Evolutionary conservation across 1,139 yeast genomes (phyloP).

Genomic region (Candida sanyaensis): DNA sequence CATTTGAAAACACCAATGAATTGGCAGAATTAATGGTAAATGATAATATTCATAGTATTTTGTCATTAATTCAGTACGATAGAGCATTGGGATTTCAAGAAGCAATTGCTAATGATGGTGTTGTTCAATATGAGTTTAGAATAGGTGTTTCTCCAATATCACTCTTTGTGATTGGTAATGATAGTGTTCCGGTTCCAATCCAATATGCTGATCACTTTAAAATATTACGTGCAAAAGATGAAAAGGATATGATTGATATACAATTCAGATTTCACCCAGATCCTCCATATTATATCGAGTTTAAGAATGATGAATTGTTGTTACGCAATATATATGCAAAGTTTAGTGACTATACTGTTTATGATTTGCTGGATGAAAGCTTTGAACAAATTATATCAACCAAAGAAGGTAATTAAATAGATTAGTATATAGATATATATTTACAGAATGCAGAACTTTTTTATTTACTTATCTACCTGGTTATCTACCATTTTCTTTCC

Average conservation of each 20-base stretch:
- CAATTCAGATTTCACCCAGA: neutral
- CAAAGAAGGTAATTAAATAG: neutral
- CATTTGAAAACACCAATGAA: conserved; percentile 1
- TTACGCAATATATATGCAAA: neutral
- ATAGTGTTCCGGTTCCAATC: neutral
- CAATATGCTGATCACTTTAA: neutral
- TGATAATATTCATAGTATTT: neutral
- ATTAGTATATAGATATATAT: neutral
- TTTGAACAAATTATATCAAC: neutral
- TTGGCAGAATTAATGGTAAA: neutral
- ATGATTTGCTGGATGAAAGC: neutral
- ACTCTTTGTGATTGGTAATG: neutral
- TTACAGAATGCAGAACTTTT: neutral
- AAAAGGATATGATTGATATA: neutral
- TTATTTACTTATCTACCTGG: too few species aligned
- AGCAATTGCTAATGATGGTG: neutral
- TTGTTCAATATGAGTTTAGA: neutral
- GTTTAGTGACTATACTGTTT: neutral
- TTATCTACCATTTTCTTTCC: conserved; percentile 19
- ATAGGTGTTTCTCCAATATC: neutral
- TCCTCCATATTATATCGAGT: conserved; percentile 1
- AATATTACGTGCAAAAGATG: neutral
- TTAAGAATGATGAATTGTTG: neutral
- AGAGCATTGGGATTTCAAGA: neutral
- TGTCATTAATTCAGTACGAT: neutral